phyloP scores from a whole-genome alignment of 257 asterid species.

The Solanum lignicaule region DNA sequence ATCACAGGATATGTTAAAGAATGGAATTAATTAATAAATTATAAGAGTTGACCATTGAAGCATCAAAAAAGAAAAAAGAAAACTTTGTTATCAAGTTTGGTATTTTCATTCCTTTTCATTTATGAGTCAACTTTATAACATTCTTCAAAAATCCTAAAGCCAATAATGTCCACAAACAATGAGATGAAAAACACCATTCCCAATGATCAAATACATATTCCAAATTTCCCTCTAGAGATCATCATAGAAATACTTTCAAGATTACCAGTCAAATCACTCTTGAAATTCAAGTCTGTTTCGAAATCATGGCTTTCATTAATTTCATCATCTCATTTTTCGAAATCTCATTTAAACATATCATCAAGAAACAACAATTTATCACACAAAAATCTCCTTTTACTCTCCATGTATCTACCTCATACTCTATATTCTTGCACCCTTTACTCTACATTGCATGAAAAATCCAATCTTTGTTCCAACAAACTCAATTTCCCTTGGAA shows the following conservation, averaged over 20 bases:
- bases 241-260: conserved; percentile 32
- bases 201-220: neutral
- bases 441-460: neutral
- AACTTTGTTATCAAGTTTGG: neutral
- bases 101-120: neutral
- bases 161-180: neutral
- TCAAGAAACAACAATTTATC: neutral
- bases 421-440: neutral
- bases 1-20: neutral
- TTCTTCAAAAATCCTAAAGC: neutral
- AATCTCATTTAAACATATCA: conserved; percentile 19
- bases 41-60: neutral
- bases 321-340: conserved; percentile 19
- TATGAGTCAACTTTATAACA: neutral
- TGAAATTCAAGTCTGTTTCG: conserved; percentile 35
- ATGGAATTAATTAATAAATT: neutral
- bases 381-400: conserved; percentile 12
- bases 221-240: conserved; percentile 29
- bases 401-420: neutral
- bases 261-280: conserved; percentile 39
- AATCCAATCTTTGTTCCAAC: neutral
- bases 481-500: neutral
- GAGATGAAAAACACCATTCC: neutral
- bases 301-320: conserved; percentile 30
- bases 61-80: neutral